These are phyloP conservation scores for Eutreptiella sp. DNA, from an alignment of 208 protist species.

Conservation along the genomic window DNA sequence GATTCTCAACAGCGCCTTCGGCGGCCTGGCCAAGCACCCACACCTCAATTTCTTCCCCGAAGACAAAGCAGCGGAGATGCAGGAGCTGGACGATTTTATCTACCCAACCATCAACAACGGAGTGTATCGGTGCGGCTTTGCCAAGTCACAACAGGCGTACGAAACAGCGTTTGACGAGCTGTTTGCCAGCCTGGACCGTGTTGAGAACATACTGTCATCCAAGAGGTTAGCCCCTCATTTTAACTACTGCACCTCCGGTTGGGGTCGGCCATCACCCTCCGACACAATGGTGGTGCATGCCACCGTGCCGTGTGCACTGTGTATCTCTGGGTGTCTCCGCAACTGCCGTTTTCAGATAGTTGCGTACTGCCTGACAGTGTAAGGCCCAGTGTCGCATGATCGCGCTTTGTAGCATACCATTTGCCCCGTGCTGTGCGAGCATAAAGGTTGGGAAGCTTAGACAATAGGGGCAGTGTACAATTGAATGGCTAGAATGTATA, in stretches of 20 bases:
- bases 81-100: conserved; percentile 63
- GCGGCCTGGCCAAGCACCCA: conserved; percentile 45
- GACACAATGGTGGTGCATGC: conserved; percentile 18
- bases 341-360: no score
- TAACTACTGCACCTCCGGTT: conserved; percentile 17
- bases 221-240: neutral
- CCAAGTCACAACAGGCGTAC: conserved; percentile 57
- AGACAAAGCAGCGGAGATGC: conserved; percentile 56
- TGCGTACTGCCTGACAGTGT: no score
- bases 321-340: no score
- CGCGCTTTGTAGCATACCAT: no score
- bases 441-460: no score
- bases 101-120: conserved; percentile 74
- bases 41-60: conserved; percentile 59
- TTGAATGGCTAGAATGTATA: no score
- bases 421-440: no score
- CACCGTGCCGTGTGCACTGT: no score
- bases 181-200: conserved; percentile 38
- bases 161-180: conserved; percentile 42
- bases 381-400: no score
- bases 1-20: conserved; percentile 70
- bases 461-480: no score
- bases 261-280: conserved; percentile 30
- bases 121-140: conserved; percentile 78
- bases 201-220: conserved; percentile 42